Evolutionary conservation across 1,284 basidiomycete genomes (phyloP), one percentile per base, ranked within the genome.

Genomic region (Marasmius sp.): DNA sequence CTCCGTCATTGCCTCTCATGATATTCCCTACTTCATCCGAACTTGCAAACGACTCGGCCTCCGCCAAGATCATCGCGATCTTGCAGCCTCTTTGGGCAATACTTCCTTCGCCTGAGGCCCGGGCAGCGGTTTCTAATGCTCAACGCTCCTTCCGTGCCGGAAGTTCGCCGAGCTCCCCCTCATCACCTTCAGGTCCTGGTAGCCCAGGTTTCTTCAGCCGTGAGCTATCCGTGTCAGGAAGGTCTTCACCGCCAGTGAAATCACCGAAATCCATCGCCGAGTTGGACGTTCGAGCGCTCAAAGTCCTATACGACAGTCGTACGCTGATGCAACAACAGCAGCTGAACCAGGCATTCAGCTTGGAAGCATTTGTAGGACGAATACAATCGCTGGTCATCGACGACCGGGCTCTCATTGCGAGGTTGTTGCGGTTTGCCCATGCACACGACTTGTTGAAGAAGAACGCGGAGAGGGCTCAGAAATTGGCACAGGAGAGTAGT

Each of bases 401-500:
- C 73, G 93, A 95, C 68, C 85, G 87, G 20, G 81, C 91, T 12
- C 75, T 97, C 65, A 91, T 95, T 66, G 93, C 94, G 72, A 84
- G 94, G 51, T 77, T 94, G 56, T 78, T 94, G 58, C 85, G 92
- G 34, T 92, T 93, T 68, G 93, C 92, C 1, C 87, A 92, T 72
- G 92, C 93, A 57, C 90, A 95, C 66, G 94, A 95, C 68, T 70
- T 94, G 65, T 81, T 95, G 65, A 95, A 94, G 82, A 91, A 89
- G 75, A 96, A 96, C 71, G 94, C 94, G 18, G 91, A 92, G 67
- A 83, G 92, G 55, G 94, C 94, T 11, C 92, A 94, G 79, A 93
- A 93, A 73, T 81, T 97, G 27, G 93, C 93, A 1, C 86, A 89
- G 71, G 93, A 94, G 61, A 91, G 89, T 52, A 88, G 86, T 63